Evolutionary conservation across 78 protist genomes (phyloP).

Genomic region (Dictyostelium citrinum): DNA sequence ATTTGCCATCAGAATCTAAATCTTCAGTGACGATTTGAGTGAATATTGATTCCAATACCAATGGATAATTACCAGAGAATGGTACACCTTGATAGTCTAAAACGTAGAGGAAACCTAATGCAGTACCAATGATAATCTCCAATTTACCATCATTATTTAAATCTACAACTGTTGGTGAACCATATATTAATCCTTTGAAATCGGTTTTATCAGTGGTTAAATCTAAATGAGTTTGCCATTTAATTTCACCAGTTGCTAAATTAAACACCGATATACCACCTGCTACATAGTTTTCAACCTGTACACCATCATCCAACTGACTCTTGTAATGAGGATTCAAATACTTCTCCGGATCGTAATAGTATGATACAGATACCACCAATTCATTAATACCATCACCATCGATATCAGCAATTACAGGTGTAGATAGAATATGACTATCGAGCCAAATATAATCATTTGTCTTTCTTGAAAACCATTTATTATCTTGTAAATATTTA

Average conservation of each 20-base stretch:
- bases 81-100: constrained; percentile 69
- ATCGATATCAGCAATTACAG: constrained; percentile 90
- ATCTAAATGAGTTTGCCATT: constrained; percentile 81
- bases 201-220: constrained; percentile 52
- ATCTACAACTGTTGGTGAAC: constrained; percentile 91
- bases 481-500: neutral
- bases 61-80: constrained; percentile 60
- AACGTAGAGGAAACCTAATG: constrained; percentile 81
- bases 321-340: neutral
- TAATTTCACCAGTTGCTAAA: constrained; percentile 30
- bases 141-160: constrained; percentile 84
- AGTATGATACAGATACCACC: constrained; percentile 88
- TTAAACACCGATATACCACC: constrained; percentile 86
- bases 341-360: constrained; percentile 78
- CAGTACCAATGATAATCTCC: constrained; percentile 82
- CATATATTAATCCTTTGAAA: constrained; percentile 77
- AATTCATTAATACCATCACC: constrained; percentile 84
- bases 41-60: constrained; percentile 88
- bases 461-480: constrained; percentile 7
- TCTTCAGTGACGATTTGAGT: constrained; percentile 82
- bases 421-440: constrained; percentile 90
- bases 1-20: constrained; percentile 88
- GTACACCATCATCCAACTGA: neutral
- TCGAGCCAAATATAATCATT: constrained; percentile 74
- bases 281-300: constrained; percentile 83